phyloP scores from a whole-genome alignment of 106 monocot species.

The Amphibolis antarctica region DNA sequence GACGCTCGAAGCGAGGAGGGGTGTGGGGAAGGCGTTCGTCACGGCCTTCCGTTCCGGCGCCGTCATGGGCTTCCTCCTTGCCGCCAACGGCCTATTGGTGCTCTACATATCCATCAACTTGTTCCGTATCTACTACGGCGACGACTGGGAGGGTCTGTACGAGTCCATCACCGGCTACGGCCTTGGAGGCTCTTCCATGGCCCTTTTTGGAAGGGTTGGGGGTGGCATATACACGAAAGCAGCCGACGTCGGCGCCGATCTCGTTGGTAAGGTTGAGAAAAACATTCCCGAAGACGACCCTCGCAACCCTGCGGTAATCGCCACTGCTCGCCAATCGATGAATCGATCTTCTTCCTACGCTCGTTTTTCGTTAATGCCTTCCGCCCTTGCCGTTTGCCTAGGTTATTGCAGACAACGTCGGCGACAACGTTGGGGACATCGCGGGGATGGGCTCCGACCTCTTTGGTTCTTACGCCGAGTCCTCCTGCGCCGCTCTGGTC shows the following conservation, averaged over 20 bases:
- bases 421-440: conserved; percentile 25
- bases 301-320: conserved; percentile 20
- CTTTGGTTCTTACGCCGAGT: conserved; percentile 20
- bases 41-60: conserved; percentile 23
- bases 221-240: conserved; percentile 29
- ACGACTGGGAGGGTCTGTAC: conserved; percentile 24
- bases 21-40: conserved; percentile 23
- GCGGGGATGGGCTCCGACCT: conserved; percentile 26
- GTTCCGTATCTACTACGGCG: conserved; percentile 14
- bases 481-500: conserved; percentile 19
- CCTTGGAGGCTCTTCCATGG: conserved; percentile 27
- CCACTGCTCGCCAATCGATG: too few species aligned
- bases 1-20: conserved; percentile 19
- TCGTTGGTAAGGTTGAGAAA: conserved; percentile 22
- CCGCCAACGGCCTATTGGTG: conserved; percentile 22
- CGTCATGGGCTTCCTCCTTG: conserved; percentile 25
- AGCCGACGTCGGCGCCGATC: conserved; percentile 27
- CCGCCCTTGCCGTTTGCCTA: not conserved
- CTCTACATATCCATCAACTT: conserved; percentile 21
- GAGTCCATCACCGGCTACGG: conserved; percentile 28
- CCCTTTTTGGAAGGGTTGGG: conserved; percentile 27
- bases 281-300: conserved; percentile 29
- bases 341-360: not conserved
- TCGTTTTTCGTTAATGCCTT: not conserved
- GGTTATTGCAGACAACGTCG: conserved; percentile 26